A percentile compares a stretch with the other conserved stretches of the same genome.
Conservation (phyloP, 768 basidiomycete species). For the Phlebiopsis gigantea region DNA sequence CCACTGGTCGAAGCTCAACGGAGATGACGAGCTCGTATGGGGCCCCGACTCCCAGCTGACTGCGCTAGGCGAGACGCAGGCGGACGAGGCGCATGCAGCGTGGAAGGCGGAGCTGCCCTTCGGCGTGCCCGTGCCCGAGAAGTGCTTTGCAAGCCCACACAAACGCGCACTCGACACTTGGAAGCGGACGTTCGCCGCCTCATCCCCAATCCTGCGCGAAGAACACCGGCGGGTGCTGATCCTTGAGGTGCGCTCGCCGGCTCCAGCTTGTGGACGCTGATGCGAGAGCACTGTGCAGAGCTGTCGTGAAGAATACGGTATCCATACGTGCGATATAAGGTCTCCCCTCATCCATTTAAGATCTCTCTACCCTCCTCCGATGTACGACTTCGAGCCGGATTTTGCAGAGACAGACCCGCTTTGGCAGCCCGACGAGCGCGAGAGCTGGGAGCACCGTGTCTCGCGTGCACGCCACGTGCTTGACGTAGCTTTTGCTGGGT, state of each 20-base stretch:
- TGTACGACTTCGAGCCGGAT: conserved; percentile 48
- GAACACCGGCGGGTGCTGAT: conserved; percentile 33
- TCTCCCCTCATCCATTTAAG: conserved; percentile 43
- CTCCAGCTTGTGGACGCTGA: not conserved
- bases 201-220: conserved; percentile 9
- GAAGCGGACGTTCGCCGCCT: conserved; percentile 41
- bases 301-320: conserved; percentile 59
- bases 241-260: conserved; percentile 43
- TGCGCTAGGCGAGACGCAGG: conserved; percentile 50
- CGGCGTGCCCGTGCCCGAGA: conserved; percentile 46
- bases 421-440: conserved; percentile 52
- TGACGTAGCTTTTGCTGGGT: conserved; percentile 48
- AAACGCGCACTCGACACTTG: conserved; percentile 57
- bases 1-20: conserved; percentile 57
- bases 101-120: conserved; percentile 38
- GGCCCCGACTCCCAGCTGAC: conserved; percentile 74
- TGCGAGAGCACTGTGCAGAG: conserved; percentile 35
- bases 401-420: conserved; percentile 60
- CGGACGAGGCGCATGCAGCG: conserved; percentile 33
- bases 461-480: conserved; percentile 47
- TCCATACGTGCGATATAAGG: conserved; percentile 70
- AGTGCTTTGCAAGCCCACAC: conserved; percentile 58
- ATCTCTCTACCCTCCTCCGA: conserved; percentile 36
- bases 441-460: conserved; percentile 42
- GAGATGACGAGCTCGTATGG: conserved; percentile 65